A percentile compares a stretch with the other conserved stretches of the same genome.
These are phyloP conservation scores for Sordaria brevicollis DNA, from an alignment of 495 filamentous ascomycete species.

Conservation along the genomic window DNA sequence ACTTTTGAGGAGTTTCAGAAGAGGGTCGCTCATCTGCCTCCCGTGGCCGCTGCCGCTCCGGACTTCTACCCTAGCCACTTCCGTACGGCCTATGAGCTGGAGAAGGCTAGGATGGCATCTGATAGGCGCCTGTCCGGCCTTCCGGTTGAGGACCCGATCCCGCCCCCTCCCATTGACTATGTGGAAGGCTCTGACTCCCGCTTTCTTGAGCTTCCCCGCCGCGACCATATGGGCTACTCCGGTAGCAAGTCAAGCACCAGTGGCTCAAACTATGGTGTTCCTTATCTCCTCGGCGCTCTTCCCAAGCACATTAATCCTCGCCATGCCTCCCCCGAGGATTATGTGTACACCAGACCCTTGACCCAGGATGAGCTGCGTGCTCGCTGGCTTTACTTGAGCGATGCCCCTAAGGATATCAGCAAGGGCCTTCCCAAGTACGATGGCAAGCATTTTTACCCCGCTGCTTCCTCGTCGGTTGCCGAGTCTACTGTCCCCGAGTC, in stretches of 20 bases:
- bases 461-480: constrained; percentile 34
- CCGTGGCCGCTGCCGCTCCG: not conserved
- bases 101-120: not conserved
- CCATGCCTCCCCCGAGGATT: constrained; percentile 24
- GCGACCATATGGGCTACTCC: not conserved
- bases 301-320: constrained; percentile 28
- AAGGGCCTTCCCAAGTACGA: constrained; percentile 45
- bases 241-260: constrained; percentile 3
- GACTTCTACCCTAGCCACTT: not conserved
- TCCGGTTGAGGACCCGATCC: not conserved
- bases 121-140: not conserved
- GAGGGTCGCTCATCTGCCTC: not conserved
- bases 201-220: not conserved
- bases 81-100: not conserved
- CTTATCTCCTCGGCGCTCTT: constrained; percentile 35
- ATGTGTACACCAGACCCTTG: constrained; percentile 35
- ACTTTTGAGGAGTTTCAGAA: not conserved
- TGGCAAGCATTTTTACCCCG: constrained; percentile 45
- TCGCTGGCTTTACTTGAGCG: constrained; percentile 41
- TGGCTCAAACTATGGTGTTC: constrained; percentile 12
- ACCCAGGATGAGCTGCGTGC: constrained; percentile 40
- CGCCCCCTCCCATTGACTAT: not conserved
- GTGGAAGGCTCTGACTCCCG: not conserved
- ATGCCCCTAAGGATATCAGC: constrained; percentile 26
- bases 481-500: constrained; percentile 3